Evolutionary conservation across 768 basidiomycete genomes (phyloP).

Genomic region (Agaricus blazei): DNA sequence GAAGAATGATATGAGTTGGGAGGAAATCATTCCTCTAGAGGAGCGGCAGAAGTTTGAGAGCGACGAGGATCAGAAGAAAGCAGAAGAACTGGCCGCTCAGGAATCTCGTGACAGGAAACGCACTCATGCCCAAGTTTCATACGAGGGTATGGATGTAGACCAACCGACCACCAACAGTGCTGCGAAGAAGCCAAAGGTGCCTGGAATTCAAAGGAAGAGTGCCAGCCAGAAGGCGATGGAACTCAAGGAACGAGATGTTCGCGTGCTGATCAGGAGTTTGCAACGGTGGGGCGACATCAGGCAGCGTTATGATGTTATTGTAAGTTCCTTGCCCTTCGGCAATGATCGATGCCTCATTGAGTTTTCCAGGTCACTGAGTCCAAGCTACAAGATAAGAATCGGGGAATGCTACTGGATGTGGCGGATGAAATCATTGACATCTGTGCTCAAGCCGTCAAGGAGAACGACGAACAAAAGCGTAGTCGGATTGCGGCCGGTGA

Average conservation of each 20-base stretch:
- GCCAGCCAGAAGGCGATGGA: conserved; percentile 95
- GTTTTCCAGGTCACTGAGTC: conserved; percentile 71
- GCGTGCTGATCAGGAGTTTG: conserved; percentile 89
- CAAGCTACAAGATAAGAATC: conserved; percentile 91
- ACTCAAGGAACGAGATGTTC: conserved; percentile 94
- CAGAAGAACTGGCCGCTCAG: conserved; percentile 64
- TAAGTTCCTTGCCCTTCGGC: conserved; percentile 36
- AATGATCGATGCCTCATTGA: conserved; percentile 5
- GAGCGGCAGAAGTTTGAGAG: conserved; percentile 81
- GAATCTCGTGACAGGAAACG: conserved; percentile 77
- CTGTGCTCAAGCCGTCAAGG: conserved; percentile 78
- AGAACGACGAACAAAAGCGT: conserved; percentile 79
- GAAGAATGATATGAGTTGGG: conserved; percentile 99
- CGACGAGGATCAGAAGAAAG: conserved; percentile 65
- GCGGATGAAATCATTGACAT: conserved; percentile 89
- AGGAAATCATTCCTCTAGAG: conserved; percentile 95
- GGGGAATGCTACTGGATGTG: conserved; percentile 84
- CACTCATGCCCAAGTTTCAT: conserved; percentile 80
- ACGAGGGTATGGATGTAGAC: conserved; percentile 92
- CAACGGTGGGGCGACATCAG: conserved; percentile 98
- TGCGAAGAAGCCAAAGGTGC: conserved; percentile 69
- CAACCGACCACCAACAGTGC: conserved; percentile 57
- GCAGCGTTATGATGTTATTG: conserved; percentile 90
- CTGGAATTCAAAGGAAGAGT: conserved; percentile 77
- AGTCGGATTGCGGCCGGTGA: conserved; percentile 75